A percentile compares a stretch with the other conserved stretches of the same genome.
Conservation (phyloP, 2,329 filamentous ascomycete genomes). For the Sarocladium oryzae region DNA sequence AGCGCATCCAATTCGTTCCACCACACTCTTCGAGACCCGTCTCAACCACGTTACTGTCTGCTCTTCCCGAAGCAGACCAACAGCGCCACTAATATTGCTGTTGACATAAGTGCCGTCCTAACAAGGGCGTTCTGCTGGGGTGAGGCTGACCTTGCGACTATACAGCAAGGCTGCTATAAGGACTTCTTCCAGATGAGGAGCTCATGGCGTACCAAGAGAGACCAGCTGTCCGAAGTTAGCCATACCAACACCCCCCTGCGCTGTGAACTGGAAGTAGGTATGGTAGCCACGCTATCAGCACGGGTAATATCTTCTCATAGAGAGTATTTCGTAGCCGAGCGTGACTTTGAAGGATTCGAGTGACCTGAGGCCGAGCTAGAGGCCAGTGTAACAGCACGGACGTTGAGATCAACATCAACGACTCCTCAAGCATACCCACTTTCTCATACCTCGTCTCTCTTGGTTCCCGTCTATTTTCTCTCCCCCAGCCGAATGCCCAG, state of each 20-base stretch:
- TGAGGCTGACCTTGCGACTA: not conserved
- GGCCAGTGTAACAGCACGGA: slow-evolving; percentile 7
- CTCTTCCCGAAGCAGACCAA: not conserved
- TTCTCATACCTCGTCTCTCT: not conserved
- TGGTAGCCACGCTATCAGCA: not conserved
- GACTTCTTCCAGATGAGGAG: not conserved
- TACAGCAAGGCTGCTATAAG: not conserved
- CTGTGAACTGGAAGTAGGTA: not conserved
- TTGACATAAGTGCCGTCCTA: not conserved
- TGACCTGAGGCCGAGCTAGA: slow-evolving; percentile 1
- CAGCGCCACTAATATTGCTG: not conserved
- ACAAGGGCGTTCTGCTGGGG: not conserved
- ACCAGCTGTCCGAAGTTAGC: slow-evolving; percentile 2
- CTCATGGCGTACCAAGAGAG: not conserved
- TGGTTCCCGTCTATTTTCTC: not conserved
- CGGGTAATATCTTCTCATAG: too few relatives aligned
- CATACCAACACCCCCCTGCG: not conserved
- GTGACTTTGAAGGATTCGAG: not conserved
- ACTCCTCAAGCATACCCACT: not conserved
- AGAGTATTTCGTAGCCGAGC: too few relatives aligned
- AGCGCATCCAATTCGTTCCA: not conserved
- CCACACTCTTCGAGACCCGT: slow-evolving; percentile 1
- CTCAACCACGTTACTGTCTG: slow-evolving; percentile 3
- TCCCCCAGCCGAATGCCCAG: not conserved
- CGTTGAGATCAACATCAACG: slow-evolving; percentile 4